Conservation (phyloP, 192 early-diverging fungal genomes). For the Phycomyces nitens region DNA sequence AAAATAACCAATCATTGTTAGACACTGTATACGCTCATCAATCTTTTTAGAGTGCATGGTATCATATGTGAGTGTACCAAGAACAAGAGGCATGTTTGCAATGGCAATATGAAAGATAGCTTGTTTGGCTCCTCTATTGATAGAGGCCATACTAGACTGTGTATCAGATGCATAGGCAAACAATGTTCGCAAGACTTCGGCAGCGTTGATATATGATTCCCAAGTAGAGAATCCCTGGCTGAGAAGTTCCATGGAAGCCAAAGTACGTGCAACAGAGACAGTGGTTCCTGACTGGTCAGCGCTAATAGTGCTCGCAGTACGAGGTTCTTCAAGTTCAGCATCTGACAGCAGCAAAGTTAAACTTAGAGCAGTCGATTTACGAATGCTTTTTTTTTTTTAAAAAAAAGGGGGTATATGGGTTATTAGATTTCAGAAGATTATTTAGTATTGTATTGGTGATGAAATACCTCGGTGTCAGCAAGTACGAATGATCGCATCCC, state of each 20-base stretch:
- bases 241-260: slow-evolving; percentile 59
- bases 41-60: slow-evolving; percentile 62
- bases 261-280: slow-evolving; percentile 13
- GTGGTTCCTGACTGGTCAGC: not conserved
- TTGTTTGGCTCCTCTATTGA: slow-evolving; percentile 60
- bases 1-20: slow-evolving; percentile 72
- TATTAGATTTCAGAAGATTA: no score
- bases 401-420: no score
- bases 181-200: slow-evolving; percentile 56
- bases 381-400: slow-evolving; percentile 32
- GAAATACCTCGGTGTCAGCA: slow-evolving; percentile 40
- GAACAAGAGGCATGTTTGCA: slow-evolving; percentile 62
- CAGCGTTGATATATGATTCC: slow-evolving; percentile 73
- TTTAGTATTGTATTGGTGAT: not conserved
- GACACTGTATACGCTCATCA: slow-evolving; percentile 50
- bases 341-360: slow-evolving; percentile 64
- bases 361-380: slow-evolving; percentile 64
- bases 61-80: slow-evolving; percentile 72
- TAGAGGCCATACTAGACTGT: slow-evolving; percentile 23
- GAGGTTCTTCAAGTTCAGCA: slow-evolving; percentile 46
- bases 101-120: slow-evolving; percentile 71
- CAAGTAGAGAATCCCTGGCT: slow-evolving; percentile 69
- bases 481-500: slow-evolving; percentile 55
- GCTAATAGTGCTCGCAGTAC: not conserved
- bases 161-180: slow-evolving; percentile 52